Conservation (phyloP, 192 early-diverging fungal species). For the Coemansia aciculifera region DNA sequence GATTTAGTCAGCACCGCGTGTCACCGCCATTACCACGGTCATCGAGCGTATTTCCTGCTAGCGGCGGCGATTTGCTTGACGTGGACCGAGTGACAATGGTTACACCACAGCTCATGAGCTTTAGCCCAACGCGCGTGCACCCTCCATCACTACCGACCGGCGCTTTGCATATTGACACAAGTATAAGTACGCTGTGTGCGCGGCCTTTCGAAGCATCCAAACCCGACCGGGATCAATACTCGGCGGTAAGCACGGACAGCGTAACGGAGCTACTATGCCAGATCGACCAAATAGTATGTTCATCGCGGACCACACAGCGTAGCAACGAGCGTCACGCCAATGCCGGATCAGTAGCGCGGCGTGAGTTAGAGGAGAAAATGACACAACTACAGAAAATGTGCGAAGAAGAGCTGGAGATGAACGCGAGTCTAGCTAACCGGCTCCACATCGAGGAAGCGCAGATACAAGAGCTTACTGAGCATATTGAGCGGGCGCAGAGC, state of each 20-base stretch:
- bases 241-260: slow-evolving; percentile 32
- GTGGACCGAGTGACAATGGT: slow-evolving; percentile 5
- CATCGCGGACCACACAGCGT: slow-evolving; percentile 8
- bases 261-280: slow-evolving; percentile 36
- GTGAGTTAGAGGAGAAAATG: slow-evolving; percentile 28
- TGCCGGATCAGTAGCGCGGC: slow-evolving; percentile 9
- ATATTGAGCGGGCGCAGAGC: slow-evolving; percentile 22
- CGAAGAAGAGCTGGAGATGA: slow-evolving; percentile 22
- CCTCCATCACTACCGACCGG: background rate
- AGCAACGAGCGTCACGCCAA: background rate
- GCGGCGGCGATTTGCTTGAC: background rate
- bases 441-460: slow-evolving; percentile 24
- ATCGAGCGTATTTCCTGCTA: slow-evolving; percentile 8
- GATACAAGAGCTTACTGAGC: slow-evolving; percentile 15
- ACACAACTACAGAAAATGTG: slow-evolving; percentile 18
- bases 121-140: background rate
- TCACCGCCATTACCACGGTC: slow-evolving; percentile 21
- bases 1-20: background rate
- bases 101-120: slow-evolving; percentile 11
- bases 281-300: slow-evolving; percentile 24
- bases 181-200: background rate
- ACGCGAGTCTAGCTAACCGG: slow-evolving; percentile 13
- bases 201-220: background rate
- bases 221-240: background rate
- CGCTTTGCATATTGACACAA: slow-evolving; percentile 9